phyloP scores from a whole-genome alignment of 192 early-diverging fungal species.

The Coemansia sp. region DNA sequence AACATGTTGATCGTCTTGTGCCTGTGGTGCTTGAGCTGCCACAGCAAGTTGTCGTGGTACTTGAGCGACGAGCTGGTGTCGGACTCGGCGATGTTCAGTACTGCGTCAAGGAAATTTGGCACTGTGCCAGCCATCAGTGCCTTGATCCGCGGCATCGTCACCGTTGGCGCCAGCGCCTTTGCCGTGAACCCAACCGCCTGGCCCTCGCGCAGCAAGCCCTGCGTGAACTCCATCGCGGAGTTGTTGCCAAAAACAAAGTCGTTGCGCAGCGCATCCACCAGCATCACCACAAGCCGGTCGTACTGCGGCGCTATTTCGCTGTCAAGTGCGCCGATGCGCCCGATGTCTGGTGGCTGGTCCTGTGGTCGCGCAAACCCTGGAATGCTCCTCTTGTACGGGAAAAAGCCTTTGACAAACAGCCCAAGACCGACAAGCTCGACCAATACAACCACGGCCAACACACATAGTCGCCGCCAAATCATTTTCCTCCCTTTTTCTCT shows the following conservation, averaged over 20 bases:
- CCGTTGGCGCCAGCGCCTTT: constrained; percentile 66
- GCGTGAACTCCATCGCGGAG: constrained; percentile 67
- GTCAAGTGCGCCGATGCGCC: not conserved
- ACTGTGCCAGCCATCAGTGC: constrained; percentile 76
- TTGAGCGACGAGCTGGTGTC: constrained; percentile 61
- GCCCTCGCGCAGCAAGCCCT: constrained; percentile 55
- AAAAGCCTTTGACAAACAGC: constrained; percentile 74
- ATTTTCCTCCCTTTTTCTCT: not conserved
- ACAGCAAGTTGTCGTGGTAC: constrained; percentile 75
- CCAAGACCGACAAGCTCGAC: constrained; percentile 66
- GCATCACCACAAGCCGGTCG: constrained; percentile 67
- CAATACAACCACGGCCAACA: constrained; percentile 21
- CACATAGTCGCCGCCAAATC: constrained; percentile 19
- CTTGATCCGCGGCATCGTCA: constrained; percentile 82
- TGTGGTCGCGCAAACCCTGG: constrained; percentile 60
- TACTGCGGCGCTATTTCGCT: constrained; percentile 22
- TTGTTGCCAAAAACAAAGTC: constrained; percentile 74
- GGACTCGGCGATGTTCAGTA: constrained; percentile 80
- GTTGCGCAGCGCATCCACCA: constrained; percentile 76
- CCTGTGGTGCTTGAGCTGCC: constrained; percentile 61
- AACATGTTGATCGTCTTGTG: constrained; percentile 74
- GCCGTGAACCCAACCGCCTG: constrained; percentile 54
- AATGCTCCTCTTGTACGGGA: constrained; percentile 75
- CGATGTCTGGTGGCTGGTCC: constrained; percentile 34
- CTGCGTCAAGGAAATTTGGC: constrained; percentile 81